These are phyloP conservation scores for Hygrocybe punicea DNA, from an alignment of 768 basidiomycete species.

Conservation along the genomic window DNA sequence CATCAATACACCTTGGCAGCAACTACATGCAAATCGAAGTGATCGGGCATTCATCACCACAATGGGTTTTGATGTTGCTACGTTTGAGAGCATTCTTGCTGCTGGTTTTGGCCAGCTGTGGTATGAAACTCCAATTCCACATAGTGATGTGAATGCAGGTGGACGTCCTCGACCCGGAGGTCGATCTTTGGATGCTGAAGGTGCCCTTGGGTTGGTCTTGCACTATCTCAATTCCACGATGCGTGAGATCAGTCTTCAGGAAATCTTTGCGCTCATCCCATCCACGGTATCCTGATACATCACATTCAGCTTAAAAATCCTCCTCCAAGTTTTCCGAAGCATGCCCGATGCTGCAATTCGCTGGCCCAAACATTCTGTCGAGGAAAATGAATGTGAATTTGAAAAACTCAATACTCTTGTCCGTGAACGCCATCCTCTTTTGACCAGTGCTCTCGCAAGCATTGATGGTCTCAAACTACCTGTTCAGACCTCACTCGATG, in stretches of 20 bases:
- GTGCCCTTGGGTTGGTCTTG: constrained; percentile 40
- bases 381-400: constrained; percentile 30
- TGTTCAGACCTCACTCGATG: constrained; percentile 33
- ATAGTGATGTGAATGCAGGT: constrained; percentile 19
- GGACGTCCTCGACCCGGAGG: constrained; percentile 20
- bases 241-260: constrained; percentile 37
- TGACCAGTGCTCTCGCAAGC: constrained; percentile 38
- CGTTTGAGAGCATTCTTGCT: constrained; percentile 33
- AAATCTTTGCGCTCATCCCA: constrained; percentile 47
- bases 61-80: constrained; percentile 40
- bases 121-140: constrained; percentile 30
- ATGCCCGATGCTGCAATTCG: constrained; percentile 30
- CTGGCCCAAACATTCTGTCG: no score
- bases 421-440: constrained; percentile 27
- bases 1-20: constrained; percentile 36
- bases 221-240: constrained; percentile 44
- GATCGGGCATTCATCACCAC: constrained; percentile 45
- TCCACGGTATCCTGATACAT: constrained; percentile 37
- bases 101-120: constrained; percentile 31
- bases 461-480: constrained; percentile 41
- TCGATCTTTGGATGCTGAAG: constrained; percentile 38
- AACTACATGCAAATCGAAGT: constrained; percentile 26
- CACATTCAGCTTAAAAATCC: constrained; percentile 29
- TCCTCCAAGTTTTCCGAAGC: constrained; percentile 24
- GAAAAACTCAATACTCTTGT: constrained; percentile 25